These are phyloP conservation scores for Coleophoma crateriformis DNA, from an alignment of 2,329 filamentous ascomycete species.

Conservation along the genomic window DNA sequence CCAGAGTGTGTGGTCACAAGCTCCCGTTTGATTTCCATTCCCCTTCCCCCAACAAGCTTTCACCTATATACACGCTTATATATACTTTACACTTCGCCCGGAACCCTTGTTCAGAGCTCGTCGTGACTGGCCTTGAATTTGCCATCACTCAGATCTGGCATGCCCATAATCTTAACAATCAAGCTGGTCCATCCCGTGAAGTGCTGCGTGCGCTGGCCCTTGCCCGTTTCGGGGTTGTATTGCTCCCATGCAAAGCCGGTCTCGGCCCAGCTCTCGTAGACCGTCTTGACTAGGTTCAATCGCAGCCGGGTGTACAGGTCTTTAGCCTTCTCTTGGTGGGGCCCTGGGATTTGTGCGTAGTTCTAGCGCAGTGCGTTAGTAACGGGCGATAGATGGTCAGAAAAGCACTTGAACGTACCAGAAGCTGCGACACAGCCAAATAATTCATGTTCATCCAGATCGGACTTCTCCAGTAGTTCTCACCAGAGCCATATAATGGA, in stretches of 20 bases:
- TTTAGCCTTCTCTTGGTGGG: constrained; percentile 62
- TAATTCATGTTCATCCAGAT: constrained; percentile 98
- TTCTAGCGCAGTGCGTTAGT: constrained; percentile 49
- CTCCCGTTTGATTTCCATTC: no score
- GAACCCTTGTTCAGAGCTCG: background rate
- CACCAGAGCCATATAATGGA: constrained; percentile 77
- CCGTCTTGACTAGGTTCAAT: constrained; percentile 80
- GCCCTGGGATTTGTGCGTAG: constrained; percentile 52
- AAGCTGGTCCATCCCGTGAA: constrained; percentile 99
- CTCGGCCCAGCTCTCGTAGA: constrained; percentile 80
- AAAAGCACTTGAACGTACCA: constrained; percentile 48
- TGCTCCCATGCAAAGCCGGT: constrained; percentile 99
- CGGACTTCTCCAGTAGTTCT: constrained; percentile 96
- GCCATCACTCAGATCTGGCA: constrained; percentile 57
- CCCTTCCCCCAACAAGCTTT: no score
- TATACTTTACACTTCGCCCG: no score
- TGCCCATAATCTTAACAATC: constrained; percentile 94
- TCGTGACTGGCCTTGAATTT: constrained; percentile 1
- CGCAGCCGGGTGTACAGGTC: constrained; percentile 72
- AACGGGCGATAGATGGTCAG: background rate
- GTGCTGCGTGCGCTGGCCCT: constrained; percentile 92
- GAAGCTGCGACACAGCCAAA: constrained; percentile 70
- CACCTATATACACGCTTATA: no score
- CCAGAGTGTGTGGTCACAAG: no score
- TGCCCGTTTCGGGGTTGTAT: constrained; percentile 89